Evolutionary conservation across 345 rosid species (phyloP), one percentile per base, ranked within the genome.

Genomic region (Acer campestre): DNA sequence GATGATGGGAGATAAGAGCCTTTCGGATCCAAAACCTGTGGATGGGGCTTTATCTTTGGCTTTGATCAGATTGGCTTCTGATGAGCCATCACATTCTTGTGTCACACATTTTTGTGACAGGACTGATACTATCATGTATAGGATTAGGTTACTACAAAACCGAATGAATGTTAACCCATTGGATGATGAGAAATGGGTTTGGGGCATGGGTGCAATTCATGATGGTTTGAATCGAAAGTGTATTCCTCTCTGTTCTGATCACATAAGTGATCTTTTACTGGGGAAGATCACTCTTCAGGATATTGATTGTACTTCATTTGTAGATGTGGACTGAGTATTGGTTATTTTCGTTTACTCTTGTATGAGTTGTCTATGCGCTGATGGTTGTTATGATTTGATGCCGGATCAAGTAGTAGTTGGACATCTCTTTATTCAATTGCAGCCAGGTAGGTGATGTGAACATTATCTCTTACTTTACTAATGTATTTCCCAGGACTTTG

Each of bases 1-100:
- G 90, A 95, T 95, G 97, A 92, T 93, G 96, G 98, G 99, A 79
- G 97, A 92, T 79, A 87, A 83, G 75, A 89, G 86, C 77, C 94
- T 95, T 79, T 82, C 92, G 7, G 92, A 93, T 73, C 98, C 96
- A 7, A 91, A 76, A 80, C 98, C 98, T 48, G 97, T 91, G 48
- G 99, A 95, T 73, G 94, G 96, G 25, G 84, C 86, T 78, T 73
- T 95, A 77, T 89, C 94, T 68, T 84, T 92, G 90, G 75, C 86
- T 22, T 82, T 95, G 77, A 86, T 86, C 75, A 89, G 96, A 86
- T 83, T 95, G 80, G 97, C 96, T 77, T 83, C 68, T 40, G 88
- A 92, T 61, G 94, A 90, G 86, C 86, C 92, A 17, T 82, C 82
- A 27, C 83, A 81, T 84, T 75, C 86, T 48, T 95, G 97, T 74